A percentile compares a stretch with the other conserved stretches of the same genome.
phyloP scores from a whole-genome alignment of 2,329 filamentous ascomycete species.

The Aspergillaceae sp. region DNA sequence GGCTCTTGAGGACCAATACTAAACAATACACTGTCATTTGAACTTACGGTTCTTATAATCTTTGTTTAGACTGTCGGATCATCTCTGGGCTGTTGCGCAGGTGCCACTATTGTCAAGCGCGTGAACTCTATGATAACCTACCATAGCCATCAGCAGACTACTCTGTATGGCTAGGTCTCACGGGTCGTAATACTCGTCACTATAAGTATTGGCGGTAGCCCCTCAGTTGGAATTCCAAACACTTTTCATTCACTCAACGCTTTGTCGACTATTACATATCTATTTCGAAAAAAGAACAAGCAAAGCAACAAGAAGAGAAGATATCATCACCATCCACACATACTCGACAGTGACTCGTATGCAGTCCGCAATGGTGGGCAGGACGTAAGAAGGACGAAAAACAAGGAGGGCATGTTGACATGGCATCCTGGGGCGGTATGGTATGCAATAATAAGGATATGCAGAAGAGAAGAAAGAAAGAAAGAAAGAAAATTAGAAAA shows the following conservation, averaged over 20 bases:
- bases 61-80: no score
- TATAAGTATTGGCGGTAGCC: no score
- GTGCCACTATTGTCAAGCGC: no score
- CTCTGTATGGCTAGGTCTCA: no score
- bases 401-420: background rate
- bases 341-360: constrained; percentile 12
- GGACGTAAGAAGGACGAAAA: constrained; percentile 7
- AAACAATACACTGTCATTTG: no score
- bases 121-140: no score
- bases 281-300: background rate
- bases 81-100: no score
- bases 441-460: constrained; percentile 12
- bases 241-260: background rate
- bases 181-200: no score
- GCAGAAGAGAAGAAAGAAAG: constrained; percentile 4
- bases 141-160: no score
- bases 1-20: no score
- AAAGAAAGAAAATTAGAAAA: constrained; percentile 1
- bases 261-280: constrained; percentile 2
- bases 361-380: constrained; percentile 3
- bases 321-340: constrained; percentile 12
- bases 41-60: no score
- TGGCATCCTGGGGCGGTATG: constrained; percentile 13
- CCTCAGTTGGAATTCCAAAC: no score
- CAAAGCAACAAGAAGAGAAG: background rate